Evolutionary conservation across 1,284 basidiomycete genomes (phyloP).

Genomic region (Erythrobasidium hasegawianum): DNA sequence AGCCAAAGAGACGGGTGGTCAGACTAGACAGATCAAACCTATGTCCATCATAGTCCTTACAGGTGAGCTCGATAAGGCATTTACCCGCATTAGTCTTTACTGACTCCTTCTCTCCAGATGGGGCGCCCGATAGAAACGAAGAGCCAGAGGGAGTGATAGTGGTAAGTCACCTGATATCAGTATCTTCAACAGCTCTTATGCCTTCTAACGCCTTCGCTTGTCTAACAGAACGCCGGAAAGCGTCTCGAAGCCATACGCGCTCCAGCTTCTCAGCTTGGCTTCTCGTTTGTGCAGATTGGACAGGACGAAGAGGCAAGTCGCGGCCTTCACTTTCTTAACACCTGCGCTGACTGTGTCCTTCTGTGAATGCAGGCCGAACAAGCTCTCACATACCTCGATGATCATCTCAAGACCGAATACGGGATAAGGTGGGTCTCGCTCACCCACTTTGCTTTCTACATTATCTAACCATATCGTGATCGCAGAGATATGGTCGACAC

Average conservation of each 20-base stretch:
- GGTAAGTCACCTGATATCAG: slow-evolving; percentile 7
- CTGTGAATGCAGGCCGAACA: slow-evolving; percentile 13
- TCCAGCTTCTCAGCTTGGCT: slow-evolving; percentile 36
- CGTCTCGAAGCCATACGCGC: slow-evolving; percentile 34
- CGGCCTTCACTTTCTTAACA: background rate
- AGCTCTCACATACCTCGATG: slow-evolving; percentile 39
- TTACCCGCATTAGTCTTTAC: background rate
- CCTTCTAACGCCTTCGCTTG: background rate
- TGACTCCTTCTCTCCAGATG: slow-evolving; percentile 17
- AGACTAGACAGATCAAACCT: slow-evolving; percentile 32
- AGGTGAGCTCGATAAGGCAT: slow-evolving; percentile 1
- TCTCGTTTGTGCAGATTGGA: slow-evolving; percentile 43
- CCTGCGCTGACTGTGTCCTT: too few species aligned
- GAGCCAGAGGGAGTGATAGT: slow-evolving; percentile 40
- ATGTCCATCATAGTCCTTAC: slow-evolving; percentile 39
- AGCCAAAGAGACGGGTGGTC: slow-evolving; percentile 24
- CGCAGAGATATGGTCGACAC: slow-evolving; percentile 41
- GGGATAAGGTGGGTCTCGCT: slow-evolving; percentile 10
- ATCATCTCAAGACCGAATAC: slow-evolving; percentile 39
- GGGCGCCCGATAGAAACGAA: slow-evolving; percentile 36
- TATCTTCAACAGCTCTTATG: background rate
- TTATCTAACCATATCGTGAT: too few species aligned
- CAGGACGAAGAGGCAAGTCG: slow-evolving; percentile 36
- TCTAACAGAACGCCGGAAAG: slow-evolving; percentile 23
- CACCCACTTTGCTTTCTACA: too few species aligned